Evolutionary conservation across 2,329 filamentous ascomycete species (phyloP).

Genomic region (Talaromyces islandicus): DNA sequence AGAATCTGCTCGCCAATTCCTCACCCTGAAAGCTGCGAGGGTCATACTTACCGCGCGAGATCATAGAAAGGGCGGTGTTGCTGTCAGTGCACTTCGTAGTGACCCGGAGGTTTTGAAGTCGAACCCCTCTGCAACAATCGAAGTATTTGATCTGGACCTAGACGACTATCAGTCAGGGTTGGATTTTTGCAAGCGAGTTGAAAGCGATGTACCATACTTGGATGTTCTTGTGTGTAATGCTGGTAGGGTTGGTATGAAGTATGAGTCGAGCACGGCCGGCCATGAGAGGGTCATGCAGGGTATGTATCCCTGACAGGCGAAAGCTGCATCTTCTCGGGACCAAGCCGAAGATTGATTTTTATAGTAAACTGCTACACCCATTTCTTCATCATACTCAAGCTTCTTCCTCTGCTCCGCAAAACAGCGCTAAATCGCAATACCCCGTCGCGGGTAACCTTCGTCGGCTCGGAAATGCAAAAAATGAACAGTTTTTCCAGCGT

Average conservation of each 20-base stretch:
- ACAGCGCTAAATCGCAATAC: conserved; percentile 8
- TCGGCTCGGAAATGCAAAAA: conserved; percentile 12
- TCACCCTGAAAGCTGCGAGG: conserved; percentile 32
- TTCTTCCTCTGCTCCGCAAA: conserved; percentile 12
- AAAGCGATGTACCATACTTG: conserved; percentile 9
- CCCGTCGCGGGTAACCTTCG: conserved; percentile 13
- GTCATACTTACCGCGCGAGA: conserved; percentile 46
- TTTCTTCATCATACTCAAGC: conserved; percentile 12
- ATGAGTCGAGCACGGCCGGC: conserved; percentile 12
- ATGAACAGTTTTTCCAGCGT: background rate
- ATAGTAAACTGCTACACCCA: conserved; percentile 17
- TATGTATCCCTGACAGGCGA: background rate
- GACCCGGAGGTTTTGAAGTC: conserved; percentile 21
- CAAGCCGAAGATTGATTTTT: background rate
- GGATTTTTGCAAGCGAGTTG: conserved; percentile 8
- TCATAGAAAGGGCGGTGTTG: conserved; percentile 36
- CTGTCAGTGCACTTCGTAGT: conserved; percentile 13
- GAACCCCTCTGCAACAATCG: conserved; percentile 33
- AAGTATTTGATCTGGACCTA: conserved; percentile 46
- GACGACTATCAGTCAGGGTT: conserved; percentile 14
- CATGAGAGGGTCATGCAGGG: conserved; percentile 13
- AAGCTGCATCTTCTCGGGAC: background rate
- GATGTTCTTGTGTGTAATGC: conserved; percentile 16
- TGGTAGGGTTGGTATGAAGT: conserved; percentile 11
- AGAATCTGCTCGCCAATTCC: conserved; percentile 37